Conservation (phyloP, 495 filamentous ascomycete genomes). For the Penicillium arizonense region DNA sequence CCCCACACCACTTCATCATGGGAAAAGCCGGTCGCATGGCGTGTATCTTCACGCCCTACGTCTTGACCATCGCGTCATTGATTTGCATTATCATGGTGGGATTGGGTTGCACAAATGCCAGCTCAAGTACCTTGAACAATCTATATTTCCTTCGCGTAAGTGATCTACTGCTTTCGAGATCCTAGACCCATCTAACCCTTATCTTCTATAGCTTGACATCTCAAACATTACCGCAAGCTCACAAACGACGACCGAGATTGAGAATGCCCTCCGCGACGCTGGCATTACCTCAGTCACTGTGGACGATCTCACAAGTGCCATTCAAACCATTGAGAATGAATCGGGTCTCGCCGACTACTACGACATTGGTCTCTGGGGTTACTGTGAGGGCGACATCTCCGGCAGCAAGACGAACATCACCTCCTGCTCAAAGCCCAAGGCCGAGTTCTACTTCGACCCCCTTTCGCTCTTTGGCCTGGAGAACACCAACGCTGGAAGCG, state of each 20-base stretch:
- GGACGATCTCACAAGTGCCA: slow-evolving; percentile 26
- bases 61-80: slow-evolving; percentile 68
- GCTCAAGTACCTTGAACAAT: slow-evolving; percentile 43
- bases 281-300: slow-evolving; percentile 30
- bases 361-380: slow-evolving; percentile 80
- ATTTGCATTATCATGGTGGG: slow-evolving; percentile 72
- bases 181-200: slow-evolving; percentile 6
- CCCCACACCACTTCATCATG: slow-evolving; percentile 43
- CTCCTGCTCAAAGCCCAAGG: slow-evolving; percentile 56
- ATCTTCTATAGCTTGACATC: slow-evolving; percentile 34
- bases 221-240: slow-evolving; percentile 34
- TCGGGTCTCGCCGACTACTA: slow-evolving; percentile 73
- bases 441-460: slow-evolving; percentile 77
- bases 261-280: slow-evolving; percentile 23
- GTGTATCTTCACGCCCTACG: slow-evolving; percentile 80
- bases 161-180: neutral
- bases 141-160: slow-evolving; percentile 74
- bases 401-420: slow-evolving; percentile 36
- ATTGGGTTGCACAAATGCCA: slow-evolving; percentile 67
- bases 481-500: slow-evolving; percentile 47
- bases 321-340: slow-evolving; percentile 39
- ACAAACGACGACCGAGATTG: slow-evolving; percentile 19
- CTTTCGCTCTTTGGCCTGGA: slow-evolving; percentile 60
- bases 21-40: slow-evolving; percentile 72
- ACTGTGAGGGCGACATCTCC: slow-evolving; percentile 69